Base-by-base conservation (phyloP, 1,139 yeast genomes). In the Casaregolazyma suthepensis region DNA sequence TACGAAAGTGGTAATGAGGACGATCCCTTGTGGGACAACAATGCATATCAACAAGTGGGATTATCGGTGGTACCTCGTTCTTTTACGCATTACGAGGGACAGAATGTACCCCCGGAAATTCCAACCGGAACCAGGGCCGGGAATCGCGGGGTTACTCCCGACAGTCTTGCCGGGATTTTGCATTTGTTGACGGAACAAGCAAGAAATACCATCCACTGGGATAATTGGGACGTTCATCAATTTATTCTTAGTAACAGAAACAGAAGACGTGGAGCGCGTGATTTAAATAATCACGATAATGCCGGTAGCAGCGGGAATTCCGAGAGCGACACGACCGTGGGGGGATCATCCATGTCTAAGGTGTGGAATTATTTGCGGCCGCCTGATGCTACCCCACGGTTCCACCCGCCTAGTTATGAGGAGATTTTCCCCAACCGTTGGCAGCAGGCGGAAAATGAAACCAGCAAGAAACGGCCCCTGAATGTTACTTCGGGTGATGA, bases 371-470 rank as follows among this genome's bases (percentile, higher is more conserved):
- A 46, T 46, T 48, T 44, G 43, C 50, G 15, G 40, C 40, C 40
- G 15, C 40, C 40, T 4, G 40, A 35, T 15, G 40, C 40, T 35
- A 35, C 40, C 40, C 40, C 40, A n/a, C 40, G 40, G 15, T 35
- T 56, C 56, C 49, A 45, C n/a, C 75, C 73, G 56, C 96, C 96
- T 13, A 77, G 83, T 40, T 89, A 89, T 63, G 91, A 87, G 59
- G 96, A 89, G 59, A 76, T 89, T 52, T 89, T 83, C 75, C 96
- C 96, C 18, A 75, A 76, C 26, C 45, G 38, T 17, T 23, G 19
- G n/a, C 19, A 44, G 13, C 19, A 44, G 13, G 12, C 26, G 26
- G 19, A 19, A 29, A 17, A 45, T 23, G 13, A 42, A 37, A 35
- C 17, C 40, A 13, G 40, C 40, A 18, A 19, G 22, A 35, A 42